Base-by-base conservation (phyloP, 2,329 filamentous ascomycete species). In the Pseudonectria foliicola region DNA sequence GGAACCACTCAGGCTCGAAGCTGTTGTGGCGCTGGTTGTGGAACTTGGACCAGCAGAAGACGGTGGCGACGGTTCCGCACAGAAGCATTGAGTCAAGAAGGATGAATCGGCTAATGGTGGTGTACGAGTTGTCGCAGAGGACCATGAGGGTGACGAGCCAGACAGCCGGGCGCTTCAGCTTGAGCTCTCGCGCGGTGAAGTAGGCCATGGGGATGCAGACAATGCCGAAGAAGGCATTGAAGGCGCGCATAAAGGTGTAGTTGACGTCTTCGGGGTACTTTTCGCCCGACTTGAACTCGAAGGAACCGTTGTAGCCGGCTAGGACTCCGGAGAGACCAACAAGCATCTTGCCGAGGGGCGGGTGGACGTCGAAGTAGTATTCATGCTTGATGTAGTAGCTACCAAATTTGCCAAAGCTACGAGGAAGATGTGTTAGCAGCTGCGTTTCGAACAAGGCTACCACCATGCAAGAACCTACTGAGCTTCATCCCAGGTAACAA, bases 361-460 rank as follows among this genome's bases (percentile, higher is more conserved):
- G 92, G 63, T 94, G 86, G 39, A 93, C 84, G 46, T 66, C 63
- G 54, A 98, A 98, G 75, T 98, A 98, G 72, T 96, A 95, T 65
- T 98, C 92, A 62, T 90, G 86, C 64, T 98, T 95, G 59, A 98
- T 81, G 64, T 98, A 98, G 67, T 98, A 90, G 53, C 90, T 96
- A 46, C 92, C 92, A 63, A 98, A 98, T 70, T 98, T 98, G 59
- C 86, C 86, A 62, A 93, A 93, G 63, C 82, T 87, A 45, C 13
- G 13, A 34, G 24, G 8, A 60, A 48, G 44, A 40, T 34, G 13
- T 29, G 23, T 52, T 43, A 48, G 43, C 31, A 25, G 24, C n/a
- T 25, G 14, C 24, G 5, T 6, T 16, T 11, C 4, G 12, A 37
- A 31, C 28, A 34, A 27, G 13, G 32, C 34, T 31, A 31, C n/a